A percentile compares a stretch with the other conserved stretches of the same genome.
These are phyloP conservation scores for Marasmius tenuissimus DNA, from an alignment of 1,284 basidiomycete species.

Conservation along the genomic window DNA sequence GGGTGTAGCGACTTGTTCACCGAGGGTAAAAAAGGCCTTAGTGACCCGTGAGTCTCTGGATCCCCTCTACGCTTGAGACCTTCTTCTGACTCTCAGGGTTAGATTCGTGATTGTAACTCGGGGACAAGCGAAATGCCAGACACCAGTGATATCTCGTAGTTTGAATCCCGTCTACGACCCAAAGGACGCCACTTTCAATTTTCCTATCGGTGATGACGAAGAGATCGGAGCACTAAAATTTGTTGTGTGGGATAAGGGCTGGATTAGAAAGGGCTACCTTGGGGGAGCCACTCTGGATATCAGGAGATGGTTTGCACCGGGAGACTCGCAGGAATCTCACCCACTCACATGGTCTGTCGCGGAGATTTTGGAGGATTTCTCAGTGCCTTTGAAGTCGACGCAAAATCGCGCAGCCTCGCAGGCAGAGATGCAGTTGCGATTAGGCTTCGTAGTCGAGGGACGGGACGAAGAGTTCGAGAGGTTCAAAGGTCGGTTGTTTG, in stretches of 20 bases:
- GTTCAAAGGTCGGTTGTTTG: conserved; percentile 65
- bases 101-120: conserved; percentile 78
- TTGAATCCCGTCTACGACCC: conserved; percentile 74
- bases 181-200: conserved; percentile 84
- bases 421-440: conserved; percentile 69
- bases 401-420: conserved; percentile 58
- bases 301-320: conserved; percentile 71
- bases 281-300: conserved; percentile 82
- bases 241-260: conserved; percentile 93
- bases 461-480: conserved; percentile 45
- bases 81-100: too few species aligned
- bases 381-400: conserved; percentile 57
- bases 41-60: conserved; percentile 80
- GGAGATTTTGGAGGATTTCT: conserved; percentile 50
- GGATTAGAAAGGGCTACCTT: conserved; percentile 86
- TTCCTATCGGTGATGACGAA: conserved; percentile 80
- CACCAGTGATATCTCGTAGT: conserved; percentile 78
- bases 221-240: conserved; percentile 79
- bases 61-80: too few species aligned
- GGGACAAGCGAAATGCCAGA: conserved; percentile 64
- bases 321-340: conserved; percentile 24
- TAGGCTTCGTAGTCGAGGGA: conserved; percentile 67
- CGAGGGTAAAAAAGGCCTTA: conserved; percentile 64
- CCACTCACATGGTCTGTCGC: conserved; percentile 55
- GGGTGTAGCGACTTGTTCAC: conserved; percentile 60